These are phyloP conservation scores for Mycena alexandri DNA, from an alignment of 768 basidiomycete genomes.

Conservation along the genomic window DNA sequence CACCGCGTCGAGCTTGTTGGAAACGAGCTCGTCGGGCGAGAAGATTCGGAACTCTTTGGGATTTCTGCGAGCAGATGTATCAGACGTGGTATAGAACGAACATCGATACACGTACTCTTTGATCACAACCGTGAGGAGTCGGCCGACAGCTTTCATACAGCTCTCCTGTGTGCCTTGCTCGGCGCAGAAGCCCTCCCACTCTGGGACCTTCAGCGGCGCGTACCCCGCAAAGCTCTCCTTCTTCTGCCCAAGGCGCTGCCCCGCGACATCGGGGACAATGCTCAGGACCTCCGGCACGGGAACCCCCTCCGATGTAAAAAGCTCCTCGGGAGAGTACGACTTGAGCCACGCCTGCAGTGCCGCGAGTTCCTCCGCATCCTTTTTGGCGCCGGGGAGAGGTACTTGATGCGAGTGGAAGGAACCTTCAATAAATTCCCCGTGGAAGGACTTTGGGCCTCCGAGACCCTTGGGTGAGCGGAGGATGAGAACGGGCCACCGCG, in stretches of 20 bases:
- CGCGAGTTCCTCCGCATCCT: constrained; percentile 69
- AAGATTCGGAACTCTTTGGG: constrained; percentile 87
- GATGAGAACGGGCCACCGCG: constrained; percentile 92
- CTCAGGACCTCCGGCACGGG: constrained; percentile 70
- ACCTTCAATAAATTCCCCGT: constrained; percentile 82
- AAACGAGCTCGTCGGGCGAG: constrained; percentile 89
- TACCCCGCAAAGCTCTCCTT: constrained; percentile 77
- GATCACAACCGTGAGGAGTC: constrained; percentile 68
- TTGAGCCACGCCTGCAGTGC: constrained; percentile 79
- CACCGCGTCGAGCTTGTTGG: constrained; percentile 89
- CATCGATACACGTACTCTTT: constrained; percentile 54
- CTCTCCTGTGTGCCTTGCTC: constrained; percentile 72
- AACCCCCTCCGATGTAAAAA: constrained; percentile 69
- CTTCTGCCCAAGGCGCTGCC: constrained; percentile 76
- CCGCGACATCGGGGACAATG: constrained; percentile 66
- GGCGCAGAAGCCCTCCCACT: constrained; percentile 70
- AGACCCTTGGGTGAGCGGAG: constrained; percentile 90
- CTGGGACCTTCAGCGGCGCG: constrained; percentile 70
- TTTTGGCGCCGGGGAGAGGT: constrained; percentile 81
- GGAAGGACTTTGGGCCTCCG: constrained; percentile 74
- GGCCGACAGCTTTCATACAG: constrained; percentile 81
- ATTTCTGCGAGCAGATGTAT: constrained; percentile 61
- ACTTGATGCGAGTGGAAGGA: constrained; percentile 92
- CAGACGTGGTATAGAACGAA: neutral
- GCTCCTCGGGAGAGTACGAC: constrained; percentile 76